A percentile compares a stretch with the other conserved stretches of the same genome.
phyloP scores from a whole-genome alignment of 2,329 filamentous ascomycete species.

The Ilyonectria destructans region DNA sequence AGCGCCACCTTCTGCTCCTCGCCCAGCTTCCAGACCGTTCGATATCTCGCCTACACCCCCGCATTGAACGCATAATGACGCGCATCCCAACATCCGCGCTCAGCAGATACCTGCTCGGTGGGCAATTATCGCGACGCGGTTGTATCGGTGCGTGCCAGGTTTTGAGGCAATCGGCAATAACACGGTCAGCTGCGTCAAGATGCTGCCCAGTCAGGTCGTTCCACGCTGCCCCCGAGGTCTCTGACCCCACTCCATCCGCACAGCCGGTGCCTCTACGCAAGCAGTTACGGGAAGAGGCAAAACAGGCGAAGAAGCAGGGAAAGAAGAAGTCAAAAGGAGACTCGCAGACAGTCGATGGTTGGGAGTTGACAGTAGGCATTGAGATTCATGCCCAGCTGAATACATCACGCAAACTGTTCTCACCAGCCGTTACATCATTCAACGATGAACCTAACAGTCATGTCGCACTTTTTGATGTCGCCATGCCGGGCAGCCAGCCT shows the following conservation, averaged over 20 bases:
- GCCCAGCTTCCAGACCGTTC: background rate
- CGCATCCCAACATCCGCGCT: constrained; percentile 62
- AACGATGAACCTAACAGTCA: constrained; percentile 86
- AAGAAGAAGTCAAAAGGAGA: constrained; percentile 64
- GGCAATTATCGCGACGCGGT: constrained; percentile 60
- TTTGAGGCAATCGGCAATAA: constrained; percentile 35
- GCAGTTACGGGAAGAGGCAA: constrained; percentile 80
- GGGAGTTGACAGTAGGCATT: constrained; percentile 96
- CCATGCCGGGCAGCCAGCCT: constrained; percentile 91
- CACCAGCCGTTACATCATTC: constrained; percentile 75
- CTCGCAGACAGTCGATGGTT: constrained; percentile 74
- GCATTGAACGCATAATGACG: constrained; percentile 56
- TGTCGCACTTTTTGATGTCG: constrained; percentile 89
- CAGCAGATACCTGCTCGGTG: constrained; percentile 66
- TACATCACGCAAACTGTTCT: constrained; percentile 91
- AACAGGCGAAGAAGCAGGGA: constrained; percentile 78
- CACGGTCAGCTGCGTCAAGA: constrained; percentile 30
- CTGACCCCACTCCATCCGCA: constrained; percentile 39
- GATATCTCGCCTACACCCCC: background rate
- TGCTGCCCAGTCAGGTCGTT: constrained; percentile 46
- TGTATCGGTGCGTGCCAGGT: constrained; percentile 55
- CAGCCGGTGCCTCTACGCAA: constrained; percentile 74
- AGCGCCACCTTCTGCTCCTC: background rate
- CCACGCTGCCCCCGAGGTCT: constrained; percentile 51
- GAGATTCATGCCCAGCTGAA: constrained; percentile 98